Evolutionary conservation across 23 red algal genomes (phyloP).

Genomic region (Agarophyton chilense): DNA sequence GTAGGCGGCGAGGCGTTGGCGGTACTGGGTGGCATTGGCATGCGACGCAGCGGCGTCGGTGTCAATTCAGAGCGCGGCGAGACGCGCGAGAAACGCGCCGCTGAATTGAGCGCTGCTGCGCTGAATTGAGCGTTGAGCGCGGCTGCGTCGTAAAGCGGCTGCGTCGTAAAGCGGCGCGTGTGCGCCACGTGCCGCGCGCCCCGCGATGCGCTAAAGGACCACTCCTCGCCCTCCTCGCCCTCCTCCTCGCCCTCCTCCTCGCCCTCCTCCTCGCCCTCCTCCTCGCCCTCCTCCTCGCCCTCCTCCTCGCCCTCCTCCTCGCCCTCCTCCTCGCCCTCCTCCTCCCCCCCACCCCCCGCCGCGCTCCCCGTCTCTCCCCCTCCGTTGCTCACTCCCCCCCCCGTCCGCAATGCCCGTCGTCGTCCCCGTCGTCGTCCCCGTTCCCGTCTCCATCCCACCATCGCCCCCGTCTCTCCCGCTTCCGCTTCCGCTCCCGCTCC

Average conservation of each 20-base stretch:
- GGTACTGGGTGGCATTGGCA: conserved; percentile 1
- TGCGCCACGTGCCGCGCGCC: conserved; percentile 1
- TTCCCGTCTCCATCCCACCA: not conserved
- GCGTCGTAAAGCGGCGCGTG: too few species aligned
- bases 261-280: not conserved
- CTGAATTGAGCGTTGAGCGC: conserved; percentile 4
- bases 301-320: too few species aligned
- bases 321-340: too few species aligned
- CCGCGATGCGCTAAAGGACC: not conserved
- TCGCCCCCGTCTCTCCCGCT: not conserved
- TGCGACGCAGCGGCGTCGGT: not conserved
- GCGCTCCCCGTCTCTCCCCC: not conserved
- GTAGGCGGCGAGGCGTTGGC: conserved; percentile 79
- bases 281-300: too few species aligned
- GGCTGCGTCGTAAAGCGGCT: too few species aligned
- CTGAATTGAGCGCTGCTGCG: not conserved
- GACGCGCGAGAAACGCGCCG: not conserved
- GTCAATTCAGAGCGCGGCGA: not conserved
- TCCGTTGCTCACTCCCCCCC: not conserved
- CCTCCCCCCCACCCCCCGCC: too few species aligned
- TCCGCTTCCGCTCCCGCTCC: not conserved
- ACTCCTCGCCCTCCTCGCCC: not conserved
- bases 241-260: not conserved
- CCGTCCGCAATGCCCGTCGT: not conserved
- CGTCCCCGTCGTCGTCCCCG: not conserved